Conservation (phyloP, 2,329 filamentous ascomycete species). For the Passalora sequoiae region DNA sequence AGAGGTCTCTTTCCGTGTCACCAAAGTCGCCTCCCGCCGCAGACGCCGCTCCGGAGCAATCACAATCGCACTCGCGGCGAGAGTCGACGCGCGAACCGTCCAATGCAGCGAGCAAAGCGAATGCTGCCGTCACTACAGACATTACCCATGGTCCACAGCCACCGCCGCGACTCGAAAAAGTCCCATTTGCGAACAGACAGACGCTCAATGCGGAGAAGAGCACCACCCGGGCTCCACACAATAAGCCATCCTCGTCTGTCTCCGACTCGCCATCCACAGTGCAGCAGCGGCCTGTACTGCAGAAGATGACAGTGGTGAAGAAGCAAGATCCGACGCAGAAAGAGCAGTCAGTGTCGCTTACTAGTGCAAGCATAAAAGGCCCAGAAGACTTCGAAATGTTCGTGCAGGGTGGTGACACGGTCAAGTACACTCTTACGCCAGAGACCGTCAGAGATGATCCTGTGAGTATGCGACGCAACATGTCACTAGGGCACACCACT, state of each 20-base stretch:
- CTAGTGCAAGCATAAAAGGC: conserved; percentile 32
- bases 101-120: conserved; percentile 1
- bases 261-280: conserved; percentile 13
- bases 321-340: conserved; percentile 13
- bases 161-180: conserved; percentile 13
- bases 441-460: conserved; percentile 42
- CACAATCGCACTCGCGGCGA: background rate
- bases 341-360: conserved; percentile 22
- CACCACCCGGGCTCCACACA: conserved; percentile 10
- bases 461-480: conserved; percentile 31
- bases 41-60: conserved; percentile 8
- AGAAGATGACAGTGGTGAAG: conserved; percentile 26
- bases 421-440: conserved; percentile 48
- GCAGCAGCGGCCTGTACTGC: conserved; percentile 27
- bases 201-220: conserved; percentile 18
- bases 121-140: background rate
- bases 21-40: background rate
- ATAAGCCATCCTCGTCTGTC: conserved; percentile 11
- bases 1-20: conserved; percentile 15
- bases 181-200: conserved; percentile 17
- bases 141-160: background rate
- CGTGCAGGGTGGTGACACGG: conserved; percentile 44
- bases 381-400: conserved; percentile 45
- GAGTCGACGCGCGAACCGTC: conserved; percentile 2
- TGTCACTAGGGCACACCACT: background rate